Base-by-base conservation (phyloP, 257 asterid species). In the Petunia axillaris region DNA sequence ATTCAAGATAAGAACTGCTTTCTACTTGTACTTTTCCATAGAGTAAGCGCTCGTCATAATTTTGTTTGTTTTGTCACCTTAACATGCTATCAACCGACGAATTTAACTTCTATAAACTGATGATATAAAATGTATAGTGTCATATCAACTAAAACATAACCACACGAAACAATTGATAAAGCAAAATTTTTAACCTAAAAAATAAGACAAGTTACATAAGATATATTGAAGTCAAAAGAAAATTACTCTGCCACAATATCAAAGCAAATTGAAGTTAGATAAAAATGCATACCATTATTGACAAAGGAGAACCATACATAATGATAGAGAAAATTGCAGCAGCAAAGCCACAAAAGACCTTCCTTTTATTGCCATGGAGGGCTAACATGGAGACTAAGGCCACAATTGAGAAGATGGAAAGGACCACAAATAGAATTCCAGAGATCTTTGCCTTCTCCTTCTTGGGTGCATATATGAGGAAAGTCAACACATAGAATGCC, bases 301-400 rank as follows among this genome's bases (percentile, higher is more conserved):
- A 88, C 3, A 94, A 60, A 13, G 98, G 98, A 2, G 98, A 90
- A 55, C 92, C 98, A 78, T 94, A 94, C 98, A 94, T 94, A 0
- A 91, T 64, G 79, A 90, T 89, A 62, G 96, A 91, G 88, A 91
- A 93, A 2, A 93, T 36, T 0, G 92, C 73, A 13, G 94, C 93
- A 37, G 90, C 95, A 76, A 83, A 81, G 3, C 97, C 98, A 79
- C 95, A 88, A 2, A 94, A 68, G 5, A 85, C 6, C 83, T 90
- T 89, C 83, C 87, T 88, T 8, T 53, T 80, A 2, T 85, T 81
- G 4, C 53, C 79, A 79, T 83, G 89, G 54, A 90, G 81, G n/a
- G 91, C 94, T 8, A 90, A 84, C 48, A 84, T 4, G 0, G 97
- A 93, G 50, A 93, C 85, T 60, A 87, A 48, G 1, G 88, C 98